phyloP scores from a whole-genome alignment of 2,329 filamentous ascomycete species.

The Trichophyton benhamiae region DNA sequence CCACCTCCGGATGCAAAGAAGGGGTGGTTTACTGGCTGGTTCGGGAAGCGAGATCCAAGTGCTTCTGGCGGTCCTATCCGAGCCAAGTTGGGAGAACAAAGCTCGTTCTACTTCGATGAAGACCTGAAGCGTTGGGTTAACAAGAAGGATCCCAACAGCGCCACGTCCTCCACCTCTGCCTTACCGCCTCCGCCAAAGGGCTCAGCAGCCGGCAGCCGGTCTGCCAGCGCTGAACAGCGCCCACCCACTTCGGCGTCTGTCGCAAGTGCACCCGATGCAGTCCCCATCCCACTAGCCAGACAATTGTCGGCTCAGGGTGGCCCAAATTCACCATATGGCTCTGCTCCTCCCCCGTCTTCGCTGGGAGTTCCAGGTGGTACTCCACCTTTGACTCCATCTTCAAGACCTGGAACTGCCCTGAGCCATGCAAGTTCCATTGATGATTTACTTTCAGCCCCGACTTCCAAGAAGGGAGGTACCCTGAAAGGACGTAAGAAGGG shows the following conservation, averaged over 20 bases:
- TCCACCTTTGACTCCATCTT: slow-evolving; percentile 42
- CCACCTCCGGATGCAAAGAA: slow-evolving; percentile 25
- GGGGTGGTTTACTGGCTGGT: slow-evolving; percentile 79
- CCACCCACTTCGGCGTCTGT: slow-evolving; percentile 29
- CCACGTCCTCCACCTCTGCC: slow-evolving; percentile 45
- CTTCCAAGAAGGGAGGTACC: slow-evolving; percentile 51
- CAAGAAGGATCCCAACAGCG: slow-evolving; percentile 65
- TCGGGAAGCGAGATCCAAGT: slow-evolving; percentile 53
- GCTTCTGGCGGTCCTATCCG: slow-evolving; percentile 52
- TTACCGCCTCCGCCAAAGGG: slow-evolving; percentile 69
- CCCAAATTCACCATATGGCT: slow-evolving; percentile 12
- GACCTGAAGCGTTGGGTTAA: slow-evolving; percentile 98
- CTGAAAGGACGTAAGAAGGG: slow-evolving; percentile 67
- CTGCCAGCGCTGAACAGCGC: slow-evolving; percentile 43
- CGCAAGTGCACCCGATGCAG: slow-evolving; percentile 14
- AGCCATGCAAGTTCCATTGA: slow-evolving; percentile 92
- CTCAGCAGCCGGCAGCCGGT: slow-evolving; percentile 37
- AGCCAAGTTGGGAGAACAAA: slow-evolving; percentile 89
- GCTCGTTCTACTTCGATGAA: slow-evolving; percentile 84
- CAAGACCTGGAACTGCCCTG: slow-evolving; percentile 65
- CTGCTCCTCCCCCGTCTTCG: slow-evolving; percentile 16
- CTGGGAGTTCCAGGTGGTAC: slow-evolving; percentile 19
- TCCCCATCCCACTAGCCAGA: slow-evolving; percentile 4
- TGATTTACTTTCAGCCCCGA: slow-evolving; percentile 68
- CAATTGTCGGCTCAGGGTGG: slow-evolving; percentile 4